Conservation (phyloP, 257 asterid genomes). For the Solanum chmielewskii region DNA sequence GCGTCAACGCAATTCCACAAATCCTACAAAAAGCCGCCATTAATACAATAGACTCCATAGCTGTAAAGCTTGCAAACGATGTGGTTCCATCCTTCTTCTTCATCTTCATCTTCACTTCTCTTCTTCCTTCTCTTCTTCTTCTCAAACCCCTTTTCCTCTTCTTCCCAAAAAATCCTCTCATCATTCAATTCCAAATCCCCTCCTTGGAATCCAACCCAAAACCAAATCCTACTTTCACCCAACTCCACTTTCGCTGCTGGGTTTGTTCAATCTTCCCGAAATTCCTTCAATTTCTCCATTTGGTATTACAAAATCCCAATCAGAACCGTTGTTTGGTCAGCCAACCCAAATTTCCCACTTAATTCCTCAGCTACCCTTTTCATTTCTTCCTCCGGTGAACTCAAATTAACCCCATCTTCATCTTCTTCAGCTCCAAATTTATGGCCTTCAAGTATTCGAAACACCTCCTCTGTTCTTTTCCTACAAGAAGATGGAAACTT, state of each 20-base stretch:
- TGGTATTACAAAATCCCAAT: slow-evolving; percentile 41
- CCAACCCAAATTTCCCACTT: slow-evolving; percentile 26
- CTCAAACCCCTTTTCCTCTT: neutral
- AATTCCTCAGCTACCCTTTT: slow-evolving; percentile 34
- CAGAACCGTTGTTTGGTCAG: slow-evolving; percentile 46
- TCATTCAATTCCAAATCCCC: neutral
- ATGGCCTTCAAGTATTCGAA: slow-evolving; percentile 36
- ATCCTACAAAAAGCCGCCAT: neutral
- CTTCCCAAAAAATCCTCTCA: neutral
- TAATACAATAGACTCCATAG: neutral
- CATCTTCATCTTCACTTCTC: neutral
- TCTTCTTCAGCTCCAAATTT: slow-evolving; percentile 23
- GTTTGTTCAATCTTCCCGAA: slow-evolving; percentile 12
- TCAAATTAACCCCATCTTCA: slow-evolving; percentile 18
- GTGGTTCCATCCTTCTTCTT: neutral
- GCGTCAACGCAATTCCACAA: neutral
- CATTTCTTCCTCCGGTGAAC: slow-evolving; percentile 42
- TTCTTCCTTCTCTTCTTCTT: neutral
- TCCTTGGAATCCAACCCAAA: slow-evolving; percentile 57
- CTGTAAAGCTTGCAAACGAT: neutral
- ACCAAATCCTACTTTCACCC: slow-evolving; percentile 46
- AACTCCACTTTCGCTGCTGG: slow-evolving; percentile 39
- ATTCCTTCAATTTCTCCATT: slow-evolving; percentile 46
- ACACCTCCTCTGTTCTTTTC: slow-evolving; percentile 19
- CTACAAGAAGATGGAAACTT: slow-evolving; percentile 38